Conservation (phyloP, 2,329 filamentous ascomycete genomes). For the Monilinia polystroma region DNA sequence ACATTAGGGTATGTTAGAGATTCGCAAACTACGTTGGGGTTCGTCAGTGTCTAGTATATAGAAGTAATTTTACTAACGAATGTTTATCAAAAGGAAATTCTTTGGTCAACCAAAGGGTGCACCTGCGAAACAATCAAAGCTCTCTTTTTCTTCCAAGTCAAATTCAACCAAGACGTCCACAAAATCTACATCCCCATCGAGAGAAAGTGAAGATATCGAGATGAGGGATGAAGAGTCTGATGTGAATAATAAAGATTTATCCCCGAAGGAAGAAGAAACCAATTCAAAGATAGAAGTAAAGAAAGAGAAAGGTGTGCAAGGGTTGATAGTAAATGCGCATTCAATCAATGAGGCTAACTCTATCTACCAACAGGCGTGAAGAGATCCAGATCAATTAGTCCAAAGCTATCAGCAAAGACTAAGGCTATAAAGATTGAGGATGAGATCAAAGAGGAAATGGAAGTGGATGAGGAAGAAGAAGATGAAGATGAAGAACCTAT, state of each 20-base stretch:
- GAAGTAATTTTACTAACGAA: conserved; percentile 26
- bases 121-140: conserved; percentile 71
- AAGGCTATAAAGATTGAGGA: conserved; percentile 34
- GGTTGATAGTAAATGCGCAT: not conserved
- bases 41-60: conserved; percentile 40
- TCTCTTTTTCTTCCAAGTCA: conserved; percentile 68
- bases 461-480: conserved; percentile 49
- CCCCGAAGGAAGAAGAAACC: conserved; percentile 29
- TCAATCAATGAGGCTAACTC: not conserved
- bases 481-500: conserved; percentile 31
- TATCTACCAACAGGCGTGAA: conserved; percentile 31
- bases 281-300: conserved; percentile 1
- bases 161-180: conserved; percentile 37
- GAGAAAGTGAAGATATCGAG: conserved; percentile 34
- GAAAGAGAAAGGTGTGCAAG: conserved; percentile 15
- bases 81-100: conserved; percentile 66
- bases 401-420: conserved; percentile 28
- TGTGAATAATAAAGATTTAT: conserved; percentile 11
- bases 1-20: conserved; percentile 85
- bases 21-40: conserved; percentile 73
- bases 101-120: conserved; percentile 67
- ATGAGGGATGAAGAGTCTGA: conserved; percentile 36
- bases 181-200: conserved; percentile 30
- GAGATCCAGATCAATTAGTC: conserved; percentile 33
- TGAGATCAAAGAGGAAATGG: conserved; percentile 40